Base-by-base conservation (phyloP, 768 basidiomycete species). In the Pleurotus cornucopiae region DNA sequence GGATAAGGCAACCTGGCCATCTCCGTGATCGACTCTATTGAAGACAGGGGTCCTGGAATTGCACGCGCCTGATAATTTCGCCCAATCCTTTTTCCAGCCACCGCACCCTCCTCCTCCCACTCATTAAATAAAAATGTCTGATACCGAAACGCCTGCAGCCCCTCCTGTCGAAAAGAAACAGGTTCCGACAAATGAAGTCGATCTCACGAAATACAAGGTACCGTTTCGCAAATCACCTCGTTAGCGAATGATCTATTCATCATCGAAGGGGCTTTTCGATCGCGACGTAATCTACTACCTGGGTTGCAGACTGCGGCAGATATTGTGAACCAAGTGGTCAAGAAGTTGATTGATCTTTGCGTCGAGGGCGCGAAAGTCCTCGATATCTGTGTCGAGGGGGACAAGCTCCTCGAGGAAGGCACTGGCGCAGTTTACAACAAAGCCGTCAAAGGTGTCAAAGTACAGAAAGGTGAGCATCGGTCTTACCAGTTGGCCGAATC, bases 361-460 rank as follows among this genome's bases (percentile, higher is more conserved):
- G 76, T 89, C 11, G 90, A 92, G 67, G 95, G 92, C 26, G 89
- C 91, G 63, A 92, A 90, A 73, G 71, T 90, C 61, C 78, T 95
- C 73, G 93, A 97, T 75, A 82, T 98, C 51, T 97, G 94, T 69
- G 70, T 88, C 53, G 89, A 94, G 74, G 96, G 94, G 58, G 96
- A 98, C 80, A 91, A 88, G 72, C 83, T 95, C 69, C 77, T 98
- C 70, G 91, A 94, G 71, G 81, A 89, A 60, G 91, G 86, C 64
- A 89, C 91, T 23, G 83, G 80, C 49, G 83, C 79, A 26, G 88
- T 97, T 49, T 97, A 91, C 78, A 97, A 91, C 81, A 97, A 96
- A 73, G 58, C 80, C 54, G 82, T 91, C 63, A 95, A 95, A 73
- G 91, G 91, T 63, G 86, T 86, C 64, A 94, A 92, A 76, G 81